Evolutionary conservation across 2,329 filamentous ascomycete species (phyloP).

Genomic region (Aspergillus piperis): DNA sequence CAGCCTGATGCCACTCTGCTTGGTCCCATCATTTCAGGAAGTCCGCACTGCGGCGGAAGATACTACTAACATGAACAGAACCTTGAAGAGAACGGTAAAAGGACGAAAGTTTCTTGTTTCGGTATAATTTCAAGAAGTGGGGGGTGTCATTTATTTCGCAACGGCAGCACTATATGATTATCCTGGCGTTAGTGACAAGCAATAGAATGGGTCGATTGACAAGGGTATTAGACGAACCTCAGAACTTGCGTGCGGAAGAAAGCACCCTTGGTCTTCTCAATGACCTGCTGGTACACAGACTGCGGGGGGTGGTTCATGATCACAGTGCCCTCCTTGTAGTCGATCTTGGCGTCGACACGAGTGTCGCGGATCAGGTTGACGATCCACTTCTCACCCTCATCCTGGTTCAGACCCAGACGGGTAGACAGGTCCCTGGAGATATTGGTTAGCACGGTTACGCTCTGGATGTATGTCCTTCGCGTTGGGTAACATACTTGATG

Average conservation of each 20-base stretch:
- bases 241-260: conserved; percentile 98
- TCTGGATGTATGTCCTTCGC: background rate
- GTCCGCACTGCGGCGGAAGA: conserved; percentile 26
- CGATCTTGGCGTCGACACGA: conserved; percentile 96
- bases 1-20: conserved; percentile 46
- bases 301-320: conserved; percentile 99
- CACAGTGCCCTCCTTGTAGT: conserved; percentile 97
- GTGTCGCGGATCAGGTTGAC: conserved; percentile 99
- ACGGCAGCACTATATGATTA: conserved; percentile 45
- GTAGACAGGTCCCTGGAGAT: conserved; percentile 75
- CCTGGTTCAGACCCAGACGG: conserved; percentile 84
- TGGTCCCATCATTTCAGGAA: conserved; percentile 37
- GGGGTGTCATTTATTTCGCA: conserved; percentile 46
- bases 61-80: conserved; percentile 39
- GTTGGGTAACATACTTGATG: conserved; percentile 66
- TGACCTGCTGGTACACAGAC: conserved; percentile 98
- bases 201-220: background rate
- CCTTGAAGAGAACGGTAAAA: conserved; percentile 35
- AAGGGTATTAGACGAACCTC: conserved; percentile 46
- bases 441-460: conserved; percentile 15
- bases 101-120: conserved; percentile 30
- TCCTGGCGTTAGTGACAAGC: background rate
- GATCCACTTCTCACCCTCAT: conserved; percentile 99
- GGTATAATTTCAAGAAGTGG: conserved; percentile 6
- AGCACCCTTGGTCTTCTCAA: conserved; percentile 96